Conservation (phyloP, 1,139 yeast genomes). For the Meyerozyma sp. region DNA sequence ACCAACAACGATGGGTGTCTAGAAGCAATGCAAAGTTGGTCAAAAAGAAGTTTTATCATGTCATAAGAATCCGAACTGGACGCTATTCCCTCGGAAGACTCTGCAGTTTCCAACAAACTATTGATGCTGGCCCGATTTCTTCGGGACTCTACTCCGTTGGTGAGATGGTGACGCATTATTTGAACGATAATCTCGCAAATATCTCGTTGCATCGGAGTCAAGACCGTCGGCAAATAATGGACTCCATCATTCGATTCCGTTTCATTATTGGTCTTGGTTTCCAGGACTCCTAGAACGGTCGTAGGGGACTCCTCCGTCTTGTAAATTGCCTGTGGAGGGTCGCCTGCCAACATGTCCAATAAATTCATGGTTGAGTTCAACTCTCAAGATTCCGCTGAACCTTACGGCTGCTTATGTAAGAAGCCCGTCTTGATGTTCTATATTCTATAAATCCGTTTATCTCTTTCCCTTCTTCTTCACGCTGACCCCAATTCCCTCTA, state of each 20-base stretch:
- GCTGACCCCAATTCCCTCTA: constrained; percentile 43
- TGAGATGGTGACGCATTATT: constrained; percentile 1
- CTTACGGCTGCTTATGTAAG: neutral
- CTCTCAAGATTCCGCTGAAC: neutral
- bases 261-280: neutral
- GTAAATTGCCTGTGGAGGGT: neutral
- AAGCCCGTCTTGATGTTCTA: neutral
- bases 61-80: constrained; percentile 7
- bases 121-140: constrained; percentile 27
- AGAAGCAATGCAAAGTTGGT: constrained; percentile 45
- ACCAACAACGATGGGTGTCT: constrained; percentile 68
- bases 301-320: neutral
- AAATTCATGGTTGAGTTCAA: constrained; percentile 6
- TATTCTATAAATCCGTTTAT: constrained; percentile 4
- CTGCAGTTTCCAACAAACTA: constrained; percentile 25
- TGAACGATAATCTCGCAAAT: constrained; percentile 1
- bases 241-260: neutral
- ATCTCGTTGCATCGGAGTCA: neutral
- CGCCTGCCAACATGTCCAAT: constrained; percentile 2
- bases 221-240: neutral
- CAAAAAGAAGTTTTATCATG: constrained; percentile 32
- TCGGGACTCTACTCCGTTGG: neutral
- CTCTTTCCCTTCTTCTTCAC: constrained; percentile 29
- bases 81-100: constrained; percentile 19
- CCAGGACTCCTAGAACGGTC: neutral